phyloP scores from a whole-genome alignment of 73 alveolate species.

The Paramecium caudatum region DNA sequence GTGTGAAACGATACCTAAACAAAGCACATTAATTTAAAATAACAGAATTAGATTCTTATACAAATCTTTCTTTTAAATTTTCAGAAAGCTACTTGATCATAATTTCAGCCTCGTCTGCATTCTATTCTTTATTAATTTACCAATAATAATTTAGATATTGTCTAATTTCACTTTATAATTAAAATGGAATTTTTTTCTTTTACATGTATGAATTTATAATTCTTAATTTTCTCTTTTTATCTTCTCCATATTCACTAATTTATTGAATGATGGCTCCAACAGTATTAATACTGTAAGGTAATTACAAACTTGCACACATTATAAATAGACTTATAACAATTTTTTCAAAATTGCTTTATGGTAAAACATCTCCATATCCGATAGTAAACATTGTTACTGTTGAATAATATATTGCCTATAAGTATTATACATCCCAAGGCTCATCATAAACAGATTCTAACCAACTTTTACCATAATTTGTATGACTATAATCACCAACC shows the following conservation, averaged over 20 bases:
- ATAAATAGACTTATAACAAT: slow-evolving; percentile 76
- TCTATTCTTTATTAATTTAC: slow-evolving; percentile 26
- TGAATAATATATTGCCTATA: slow-evolving; percentile 81
- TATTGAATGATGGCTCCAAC: slow-evolving; percentile 77
- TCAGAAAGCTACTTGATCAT: slow-evolving; percentile 60
- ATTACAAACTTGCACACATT: slow-evolving; percentile 84
- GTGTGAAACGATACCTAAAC: slow-evolving; percentile 28
- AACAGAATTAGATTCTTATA: not conserved
- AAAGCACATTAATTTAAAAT: slow-evolving; percentile 21
- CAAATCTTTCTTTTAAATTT: not conserved
- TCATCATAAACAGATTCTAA: slow-evolving; percentile 20
- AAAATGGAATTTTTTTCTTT: slow-evolving; percentile 76
- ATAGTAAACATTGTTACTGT: slow-evolving; percentile 85
- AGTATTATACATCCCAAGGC: slow-evolving; percentile 62
- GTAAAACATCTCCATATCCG: slow-evolving; percentile 86
- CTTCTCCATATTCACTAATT: slow-evolving; percentile 72
- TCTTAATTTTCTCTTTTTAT: slow-evolving; percentile 77
- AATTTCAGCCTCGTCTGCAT: not conserved
- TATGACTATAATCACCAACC: slow-evolving; percentile 62
- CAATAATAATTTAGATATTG: slow-evolving; percentile 82
- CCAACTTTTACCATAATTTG: slow-evolving; percentile 77
- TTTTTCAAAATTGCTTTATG: slow-evolving; percentile 76
- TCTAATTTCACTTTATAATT: slow-evolving; percentile 71
- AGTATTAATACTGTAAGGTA: slow-evolving; percentile 87
- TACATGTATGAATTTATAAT: slow-evolving; percentile 76